Conservation (phyloP, 2,329 filamentous ascomycete genomes). For the Diaporthe humulicola region DNA sequence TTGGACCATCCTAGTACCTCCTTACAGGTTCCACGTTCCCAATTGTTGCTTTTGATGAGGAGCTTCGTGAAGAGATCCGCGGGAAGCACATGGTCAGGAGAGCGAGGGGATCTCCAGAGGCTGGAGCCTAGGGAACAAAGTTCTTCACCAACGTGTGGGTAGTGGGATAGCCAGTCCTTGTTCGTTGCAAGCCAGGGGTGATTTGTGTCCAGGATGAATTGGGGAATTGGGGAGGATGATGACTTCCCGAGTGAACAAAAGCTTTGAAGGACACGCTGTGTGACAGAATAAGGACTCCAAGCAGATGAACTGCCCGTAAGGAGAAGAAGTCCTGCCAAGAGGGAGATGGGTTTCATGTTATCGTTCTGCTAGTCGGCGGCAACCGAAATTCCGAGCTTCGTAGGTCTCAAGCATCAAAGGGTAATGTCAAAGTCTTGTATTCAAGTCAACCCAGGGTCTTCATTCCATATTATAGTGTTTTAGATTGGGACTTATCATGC, state of each 20-base stretch:
- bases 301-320: background rate
- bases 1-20: background rate
- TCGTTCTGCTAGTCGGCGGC: background rate
- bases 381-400: too few relatives aligned
- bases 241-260: background rate
- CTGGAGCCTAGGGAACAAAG: background rate
- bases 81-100: background rate
- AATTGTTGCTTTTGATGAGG: background rate
- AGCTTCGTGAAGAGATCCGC: background rate
- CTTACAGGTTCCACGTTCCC: background rate
- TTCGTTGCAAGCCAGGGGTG: constrained; percentile 7
- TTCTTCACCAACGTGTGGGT: background rate
- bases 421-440: too few relatives aligned
- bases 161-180: background rate
- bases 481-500: background rate
- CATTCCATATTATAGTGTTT: too few relatives aligned
- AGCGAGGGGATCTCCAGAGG: background rate
- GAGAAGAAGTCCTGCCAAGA: background rate
- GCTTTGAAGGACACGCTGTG: background rate
- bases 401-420: too few relatives aligned
- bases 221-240: background rate
- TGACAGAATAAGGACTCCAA: background rate
- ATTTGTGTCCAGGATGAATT: background rate
- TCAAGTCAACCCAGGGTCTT: too few relatives aligned
- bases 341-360: background rate